phyloP scores from a whole-genome alignment of 2,329 filamentous ascomycete species.

The Penicillium sp. region DNA sequence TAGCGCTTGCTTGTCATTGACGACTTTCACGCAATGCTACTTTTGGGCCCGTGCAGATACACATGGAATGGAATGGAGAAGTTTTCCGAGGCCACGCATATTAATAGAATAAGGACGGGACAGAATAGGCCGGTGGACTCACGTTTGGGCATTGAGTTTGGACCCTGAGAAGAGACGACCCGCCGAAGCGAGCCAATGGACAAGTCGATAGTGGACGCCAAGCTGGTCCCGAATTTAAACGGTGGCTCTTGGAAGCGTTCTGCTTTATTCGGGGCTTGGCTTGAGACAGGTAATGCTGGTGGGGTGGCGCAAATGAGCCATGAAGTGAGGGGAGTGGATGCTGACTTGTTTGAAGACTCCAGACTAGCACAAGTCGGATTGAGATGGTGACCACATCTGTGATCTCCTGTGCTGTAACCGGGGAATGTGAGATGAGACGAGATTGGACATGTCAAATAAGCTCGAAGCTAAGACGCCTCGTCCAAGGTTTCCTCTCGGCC shows the following conservation, averaged over 20 bases:
- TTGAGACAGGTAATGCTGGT: constrained; percentile 1
- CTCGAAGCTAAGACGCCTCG: constrained; percentile 10
- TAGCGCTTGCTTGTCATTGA: background rate
- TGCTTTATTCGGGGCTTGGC: constrained; percentile 8
- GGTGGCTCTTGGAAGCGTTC: constrained; percentile 2
- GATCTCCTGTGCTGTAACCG: too few relatives aligned
- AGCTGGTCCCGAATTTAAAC: constrained; percentile 5
- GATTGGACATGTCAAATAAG: constrained; percentile 8
- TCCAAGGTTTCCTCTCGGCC: constrained; percentile 5
- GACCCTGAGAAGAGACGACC: constrained; percentile 6
- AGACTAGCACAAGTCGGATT: background rate
- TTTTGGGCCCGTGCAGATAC: background rate
- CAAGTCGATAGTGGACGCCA: background rate
- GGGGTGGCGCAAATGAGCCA: background rate
- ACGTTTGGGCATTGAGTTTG: constrained; percentile 4
- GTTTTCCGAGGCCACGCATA: background rate
- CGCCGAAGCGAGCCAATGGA: constrained; percentile 11
- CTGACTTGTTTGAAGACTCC: background rate
- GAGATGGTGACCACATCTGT: background rate
- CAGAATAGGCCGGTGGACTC: background rate
- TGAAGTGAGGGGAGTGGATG: background rate
- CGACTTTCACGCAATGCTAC: background rate
- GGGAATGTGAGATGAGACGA: background rate
- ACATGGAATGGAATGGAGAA: background rate
- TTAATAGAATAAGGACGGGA: constrained; percentile 14